Conservation (phyloP, 495 filamentous ascomycete species). For the Chaetomidium leptoderma region DNA sequence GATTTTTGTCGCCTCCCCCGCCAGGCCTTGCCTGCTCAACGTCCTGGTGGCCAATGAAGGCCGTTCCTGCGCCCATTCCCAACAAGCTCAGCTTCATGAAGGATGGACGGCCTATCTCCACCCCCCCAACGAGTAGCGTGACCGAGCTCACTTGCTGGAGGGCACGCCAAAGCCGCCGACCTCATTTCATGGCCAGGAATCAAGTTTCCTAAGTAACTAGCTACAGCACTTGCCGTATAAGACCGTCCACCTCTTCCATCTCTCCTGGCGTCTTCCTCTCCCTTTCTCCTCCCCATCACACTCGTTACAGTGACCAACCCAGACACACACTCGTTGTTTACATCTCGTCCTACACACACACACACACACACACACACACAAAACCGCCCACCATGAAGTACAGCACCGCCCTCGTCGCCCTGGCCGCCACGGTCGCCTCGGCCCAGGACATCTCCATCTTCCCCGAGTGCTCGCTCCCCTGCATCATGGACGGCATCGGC, state of each 20-base stretch:
- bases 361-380: background rate
- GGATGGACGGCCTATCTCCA: background rate
- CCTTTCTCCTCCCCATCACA: conserved; percentile 3
- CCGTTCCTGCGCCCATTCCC: conserved; percentile 4
- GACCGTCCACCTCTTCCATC: background rate
- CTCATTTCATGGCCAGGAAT: too few species aligned
- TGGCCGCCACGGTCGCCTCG: conserved; percentile 31
- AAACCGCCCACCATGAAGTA: conserved; percentile 40
- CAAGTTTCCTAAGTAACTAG: too few species aligned
- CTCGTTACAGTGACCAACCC: conserved; percentile 10
- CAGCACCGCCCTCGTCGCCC: conserved; percentile 32
- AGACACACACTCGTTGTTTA: conserved; percentile 7
- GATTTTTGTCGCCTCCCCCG: background rate
- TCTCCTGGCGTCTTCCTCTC: background rate
- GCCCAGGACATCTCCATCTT: conserved; percentile 39
- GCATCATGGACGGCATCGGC: conserved; percentile 35
- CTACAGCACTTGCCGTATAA: too few species aligned
- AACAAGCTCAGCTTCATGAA: background rate
- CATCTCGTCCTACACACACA: background rate
- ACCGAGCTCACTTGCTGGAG: background rate
- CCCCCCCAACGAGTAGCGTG: background rate
- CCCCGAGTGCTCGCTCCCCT: conserved; percentile 39
- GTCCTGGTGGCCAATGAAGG: conserved; percentile 4
- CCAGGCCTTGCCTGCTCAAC: background rate
- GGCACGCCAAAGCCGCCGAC: background rate